Evolutionary conservation across 495 filamentous ascomycete species (phyloP).

Genomic region (Penicillium turbatum): DNA sequence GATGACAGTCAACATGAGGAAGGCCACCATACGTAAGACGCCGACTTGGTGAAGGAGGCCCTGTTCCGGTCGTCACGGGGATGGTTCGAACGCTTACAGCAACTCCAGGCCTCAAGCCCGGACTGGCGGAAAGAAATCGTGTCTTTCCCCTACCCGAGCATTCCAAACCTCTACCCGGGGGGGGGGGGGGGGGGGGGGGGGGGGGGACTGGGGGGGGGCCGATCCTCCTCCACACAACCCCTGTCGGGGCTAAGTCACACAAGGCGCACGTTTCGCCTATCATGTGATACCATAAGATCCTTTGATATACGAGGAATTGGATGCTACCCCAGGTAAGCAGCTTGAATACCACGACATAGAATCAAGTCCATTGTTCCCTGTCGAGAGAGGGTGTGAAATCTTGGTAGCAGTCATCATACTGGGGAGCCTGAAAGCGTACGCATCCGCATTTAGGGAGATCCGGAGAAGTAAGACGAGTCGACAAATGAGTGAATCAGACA

Average conservation of each 20-base stretch:
- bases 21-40: neutral
- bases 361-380: neutral
- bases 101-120: conserved; percentile 9
- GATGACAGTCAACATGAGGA: neutral
- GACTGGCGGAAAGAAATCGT: conserved; percentile 16
- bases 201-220: conserved; percentile 15
- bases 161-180: conserved; percentile 12
- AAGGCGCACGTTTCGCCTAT: conserved; percentile 25
- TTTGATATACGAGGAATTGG: neutral
- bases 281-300: conserved; percentile 21
- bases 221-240: conserved; percentile 11
- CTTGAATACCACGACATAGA: neutral
- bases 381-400: neutral
- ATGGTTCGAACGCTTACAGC: neutral
- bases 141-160: neutral
- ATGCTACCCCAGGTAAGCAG: neutral
- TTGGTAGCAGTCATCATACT: neutral
- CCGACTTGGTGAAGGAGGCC: neutral
- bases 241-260: conserved; percentile 13
- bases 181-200: conserved; percentile 17
- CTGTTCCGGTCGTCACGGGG: conserved; percentile 9
- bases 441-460: neutral
- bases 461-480: neutral
- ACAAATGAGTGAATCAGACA: neutral
- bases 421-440: neutral